Evolutionary conservation across 108 stramenopile genomes (phyloP).

Genomic region (Epithemia pelagica): DNA sequence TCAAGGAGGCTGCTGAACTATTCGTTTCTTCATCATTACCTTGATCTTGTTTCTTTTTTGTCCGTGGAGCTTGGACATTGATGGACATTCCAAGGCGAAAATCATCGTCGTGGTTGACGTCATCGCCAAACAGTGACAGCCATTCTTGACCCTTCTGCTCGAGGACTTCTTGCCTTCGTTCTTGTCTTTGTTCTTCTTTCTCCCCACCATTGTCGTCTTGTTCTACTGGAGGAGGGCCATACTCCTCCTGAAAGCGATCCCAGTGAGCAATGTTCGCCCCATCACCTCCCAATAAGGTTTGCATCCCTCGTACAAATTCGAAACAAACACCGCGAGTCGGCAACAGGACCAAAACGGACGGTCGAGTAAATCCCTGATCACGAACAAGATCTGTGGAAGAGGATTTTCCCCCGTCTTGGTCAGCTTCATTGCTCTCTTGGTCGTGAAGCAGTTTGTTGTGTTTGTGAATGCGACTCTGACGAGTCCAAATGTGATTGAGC

Average conservation of each 20-base stretch:
- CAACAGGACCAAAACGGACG: slow-evolving; percentile 69
- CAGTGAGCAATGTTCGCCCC: slow-evolving; percentile 21
- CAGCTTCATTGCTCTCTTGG: slow-evolving; percentile 23
- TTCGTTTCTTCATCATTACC: background rate
- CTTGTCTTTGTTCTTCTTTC: slow-evolving; percentile 22
- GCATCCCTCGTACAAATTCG: slow-evolving; percentile 55
- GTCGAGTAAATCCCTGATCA: slow-evolving; percentile 86
- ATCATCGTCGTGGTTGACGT: slow-evolving; percentile 88
- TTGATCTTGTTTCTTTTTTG: slow-evolving; percentile 13
- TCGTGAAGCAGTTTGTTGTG: slow-evolving; percentile 57
- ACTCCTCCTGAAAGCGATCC: slow-evolving; percentile 75
- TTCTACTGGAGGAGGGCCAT: slow-evolving; percentile 32
- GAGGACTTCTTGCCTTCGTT: slow-evolving; percentile 25
- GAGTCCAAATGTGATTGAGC: slow-evolving; percentile 71
- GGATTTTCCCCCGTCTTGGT: slow-evolving; percentile 3
- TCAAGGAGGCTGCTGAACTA: slow-evolving; percentile 26
- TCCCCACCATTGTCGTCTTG: slow-evolving; percentile 28
- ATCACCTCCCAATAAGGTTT: slow-evolving; percentile 36
- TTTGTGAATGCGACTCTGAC: slow-evolving; percentile 46
- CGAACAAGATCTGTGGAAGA: slow-evolving; percentile 25
- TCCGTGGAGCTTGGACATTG: background rate
- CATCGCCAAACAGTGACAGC: slow-evolving; percentile 84
- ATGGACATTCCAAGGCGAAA: slow-evolving; percentile 89
- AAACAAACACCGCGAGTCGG: slow-evolving; percentile 74
- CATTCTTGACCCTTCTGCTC: slow-evolving; percentile 77